These are phyloP conservation scores for Neolentinus lepideus DNA, from an alignment of 1,284 basidiomycete genomes.

Conservation along the genomic window DNA sequence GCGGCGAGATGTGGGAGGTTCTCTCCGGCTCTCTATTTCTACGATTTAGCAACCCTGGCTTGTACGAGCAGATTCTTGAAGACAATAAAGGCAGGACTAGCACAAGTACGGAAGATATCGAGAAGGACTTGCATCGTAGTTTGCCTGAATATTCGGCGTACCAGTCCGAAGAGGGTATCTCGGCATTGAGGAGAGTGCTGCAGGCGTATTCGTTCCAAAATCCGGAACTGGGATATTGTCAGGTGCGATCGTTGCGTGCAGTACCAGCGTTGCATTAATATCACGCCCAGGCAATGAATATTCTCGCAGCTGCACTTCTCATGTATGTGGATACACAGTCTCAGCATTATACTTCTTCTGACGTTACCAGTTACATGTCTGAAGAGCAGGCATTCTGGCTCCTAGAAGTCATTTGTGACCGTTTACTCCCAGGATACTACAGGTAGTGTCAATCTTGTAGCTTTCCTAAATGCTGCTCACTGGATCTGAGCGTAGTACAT, in stretches of 20 bases:
- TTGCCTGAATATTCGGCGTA: slow-evolving; percentile 94
- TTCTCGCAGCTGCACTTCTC: slow-evolving; percentile 84
- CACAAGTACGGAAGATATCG: slow-evolving; percentile 96
- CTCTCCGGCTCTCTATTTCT: slow-evolving; percentile 92
- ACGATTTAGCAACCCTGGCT: slow-evolving; percentile 83
- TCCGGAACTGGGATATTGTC: slow-evolving; percentile 87
- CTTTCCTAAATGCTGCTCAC: neutral
- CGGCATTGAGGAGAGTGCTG: slow-evolving; percentile 81
- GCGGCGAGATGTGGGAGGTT: slow-evolving; percentile 98
- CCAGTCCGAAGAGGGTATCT: slow-evolving; percentile 83
- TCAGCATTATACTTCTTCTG: slow-evolving; percentile 8
- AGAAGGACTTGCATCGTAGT: slow-evolving; percentile 96
- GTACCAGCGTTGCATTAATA: neutral
- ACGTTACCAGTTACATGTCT: slow-evolving; percentile 80
- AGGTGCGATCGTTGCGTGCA: slow-evolving; percentile 34
- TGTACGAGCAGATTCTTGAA: slow-evolving; percentile 76
- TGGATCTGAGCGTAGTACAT: slow-evolving; percentile 50
- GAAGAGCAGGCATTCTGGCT: slow-evolving; percentile 99
- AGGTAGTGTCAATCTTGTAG: slow-evolving; percentile 49
- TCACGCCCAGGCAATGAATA: slow-evolving; percentile 80
- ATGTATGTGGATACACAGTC: slow-evolving; percentile 47
- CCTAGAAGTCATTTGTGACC: slow-evolving; percentile 91
- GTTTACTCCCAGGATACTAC: slow-evolving; percentile 95
- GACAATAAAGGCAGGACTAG: slow-evolving; percentile 78
- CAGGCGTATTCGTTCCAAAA: slow-evolving; percentile 98